Base-by-base conservation (phyloP, 2,329 filamentous ascomycete genomes). In the Monilinia aucupariae region DNA sequence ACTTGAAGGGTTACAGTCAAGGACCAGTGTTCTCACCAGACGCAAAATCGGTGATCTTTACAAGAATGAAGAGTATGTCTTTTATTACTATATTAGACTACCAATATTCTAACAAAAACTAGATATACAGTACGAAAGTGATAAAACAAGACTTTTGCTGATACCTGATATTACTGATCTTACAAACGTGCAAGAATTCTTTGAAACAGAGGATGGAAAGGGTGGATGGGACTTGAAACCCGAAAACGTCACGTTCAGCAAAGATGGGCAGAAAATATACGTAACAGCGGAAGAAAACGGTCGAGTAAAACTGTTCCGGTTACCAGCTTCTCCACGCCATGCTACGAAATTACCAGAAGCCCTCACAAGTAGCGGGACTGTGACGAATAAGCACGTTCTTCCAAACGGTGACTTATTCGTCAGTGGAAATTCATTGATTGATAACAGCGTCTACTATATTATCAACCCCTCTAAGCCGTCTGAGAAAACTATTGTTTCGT, bases 231-330 rank as follows among this genome's bases (percentile, higher is more conserved):
- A 87, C 68, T 71, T 78, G 27, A 80, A 80, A 50, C 84, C 85
- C 0, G 84, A 85, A 25, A 75, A 75, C 66, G 79, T 85, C 50
- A 71, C 79, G 7, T 88, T 85, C 84, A 81, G 81, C 67, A 74
- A 77, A 47, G 81, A 85, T 65, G 82, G 87, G 62, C 78, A 81
- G 64, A 81, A 82, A 58, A 75, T 96, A 6, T 90, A 88, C 69
- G 81, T 92, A n/a, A 83, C 84, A 1, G 89, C 89, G 4, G 90
- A 96, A 74, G 83, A 89, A 61, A 76, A 83, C 47, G 91, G 86
- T 1, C 81, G 82, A 52, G 78, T 78, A 10, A 78, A 85, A 55
- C 77, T 91, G 0, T 91, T 83, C 78, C 83, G 77, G 63, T 76
- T 90, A 2, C 83, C 86, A 2, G 79, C 84, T 3, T 79, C 79